phyloP scores from a whole-genome alignment of 2,329 filamentous ascomycete species.

The Pseudogymnoascus sp. region DNA sequence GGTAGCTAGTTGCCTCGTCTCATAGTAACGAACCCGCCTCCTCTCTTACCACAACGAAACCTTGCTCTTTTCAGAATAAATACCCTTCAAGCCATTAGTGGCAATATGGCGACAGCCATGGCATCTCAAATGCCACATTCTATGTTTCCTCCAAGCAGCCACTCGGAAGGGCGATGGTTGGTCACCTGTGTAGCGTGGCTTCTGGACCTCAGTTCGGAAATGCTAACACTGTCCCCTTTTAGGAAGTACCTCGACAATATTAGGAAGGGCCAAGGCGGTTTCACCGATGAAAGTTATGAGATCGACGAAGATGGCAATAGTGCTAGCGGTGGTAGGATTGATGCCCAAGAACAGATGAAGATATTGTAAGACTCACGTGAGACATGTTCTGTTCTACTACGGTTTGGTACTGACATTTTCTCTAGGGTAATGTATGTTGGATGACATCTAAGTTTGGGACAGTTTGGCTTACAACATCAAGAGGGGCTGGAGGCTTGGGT shows the following conservation, averaged over 20 bases:
- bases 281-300: slow-evolving; percentile 53
- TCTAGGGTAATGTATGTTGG: slow-evolving; percentile 32
- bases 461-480: slow-evolving; percentile 30
- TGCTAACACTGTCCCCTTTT: not conserved
- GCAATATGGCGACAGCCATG: not conserved
- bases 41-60: not conserved
- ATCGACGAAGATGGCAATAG: not conserved
- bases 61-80: not conserved
- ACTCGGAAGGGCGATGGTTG: not conserved
- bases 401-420: slow-evolving; percentile 24
- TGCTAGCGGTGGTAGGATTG: slow-evolving; percentile 9
- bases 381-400: not conserved
- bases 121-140: not conserved
- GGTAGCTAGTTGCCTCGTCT: not conserved
- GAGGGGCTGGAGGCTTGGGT: slow-evolving; percentile 85
- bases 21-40: not conserved
- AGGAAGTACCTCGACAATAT: slow-evolving; percentile 64
- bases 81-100: not conserved
- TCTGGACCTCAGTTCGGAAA: not conserved
- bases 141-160: not conserved
- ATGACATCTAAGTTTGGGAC: not conserved
- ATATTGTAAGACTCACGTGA: slow-evolving; percentile 47
- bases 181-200: not conserved
- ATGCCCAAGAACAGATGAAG: slow-evolving; percentile 58
- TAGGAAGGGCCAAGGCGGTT: slow-evolving; percentile 68